Evolutionary conservation across 2,329 filamentous ascomycete genomes (phyloP).

Genomic region (Teratosphaeria destructans): DNA sequence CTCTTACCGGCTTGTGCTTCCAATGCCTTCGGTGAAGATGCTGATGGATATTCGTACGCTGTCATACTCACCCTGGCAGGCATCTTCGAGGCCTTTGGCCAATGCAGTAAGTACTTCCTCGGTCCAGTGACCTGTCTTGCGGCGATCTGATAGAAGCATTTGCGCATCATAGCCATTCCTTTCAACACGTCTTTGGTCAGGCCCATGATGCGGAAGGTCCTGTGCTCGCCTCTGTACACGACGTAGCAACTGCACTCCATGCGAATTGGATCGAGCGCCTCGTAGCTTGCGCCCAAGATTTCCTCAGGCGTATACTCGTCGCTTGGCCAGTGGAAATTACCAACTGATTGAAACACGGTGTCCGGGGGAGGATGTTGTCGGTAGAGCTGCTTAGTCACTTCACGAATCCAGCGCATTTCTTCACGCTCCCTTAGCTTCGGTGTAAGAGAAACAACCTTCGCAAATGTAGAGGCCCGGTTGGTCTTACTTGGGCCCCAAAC

Average conservation of each 20-base stretch:
- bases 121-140: slow-evolving; percentile 16
- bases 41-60: background rate
- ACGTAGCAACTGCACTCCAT: slow-evolving; percentile 31
- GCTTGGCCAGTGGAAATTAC: slow-evolving; percentile 37
- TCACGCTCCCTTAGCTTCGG: slow-evolving; percentile 8
- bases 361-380: slow-evolving; percentile 16
- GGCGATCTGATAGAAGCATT: slow-evolving; percentile 29
- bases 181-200: slow-evolving; percentile 15
- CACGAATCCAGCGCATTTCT: slow-evolving; percentile 16
- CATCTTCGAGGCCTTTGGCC: slow-evolving; percentile 2
- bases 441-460: slow-evolving; percentile 14
- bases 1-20: background rate
- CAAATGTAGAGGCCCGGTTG: slow-evolving; percentile 5
- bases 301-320: slow-evolving; percentile 32
- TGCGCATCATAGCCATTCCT: slow-evolving; percentile 27
- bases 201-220: slow-evolving; percentile 24
- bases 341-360: slow-evolving; percentile 16
- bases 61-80: background rate
- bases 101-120: slow-evolving; percentile 19
- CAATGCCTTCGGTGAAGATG: background rate
- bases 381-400: slow-evolving; percentile 14
- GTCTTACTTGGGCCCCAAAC: background rate
- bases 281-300: slow-evolving; percentile 31
- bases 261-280: slow-evolving; percentile 37
- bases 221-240: slow-evolving; percentile 22